Conservation (phyloP, 345 rosid genomes). For the Mallotus nudiflorus region DNA sequence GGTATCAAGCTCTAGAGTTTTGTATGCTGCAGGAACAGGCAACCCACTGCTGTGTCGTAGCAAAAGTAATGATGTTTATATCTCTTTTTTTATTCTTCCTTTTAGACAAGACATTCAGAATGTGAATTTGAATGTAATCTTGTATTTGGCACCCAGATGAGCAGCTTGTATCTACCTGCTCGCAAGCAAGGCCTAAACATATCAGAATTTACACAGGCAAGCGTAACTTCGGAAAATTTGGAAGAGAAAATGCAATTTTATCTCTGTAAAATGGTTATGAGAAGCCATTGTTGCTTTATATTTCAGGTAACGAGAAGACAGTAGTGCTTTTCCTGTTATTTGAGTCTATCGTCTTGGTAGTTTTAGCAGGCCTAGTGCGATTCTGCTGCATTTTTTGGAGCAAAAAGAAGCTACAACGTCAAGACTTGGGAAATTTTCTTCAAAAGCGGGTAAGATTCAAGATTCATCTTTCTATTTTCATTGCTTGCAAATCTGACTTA, state of each 20-base stretch:
- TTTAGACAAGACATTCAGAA: not conserved
- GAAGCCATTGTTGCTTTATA: not conserved
- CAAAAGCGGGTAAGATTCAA: slow-evolving; percentile 61
- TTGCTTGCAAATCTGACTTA: not conserved
- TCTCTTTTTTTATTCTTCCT: not conserved
- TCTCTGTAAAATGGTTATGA: not conserved
- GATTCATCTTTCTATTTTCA: no score
- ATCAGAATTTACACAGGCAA: slow-evolving; percentile 52
- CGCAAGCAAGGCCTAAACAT: slow-evolving; percentile 47
- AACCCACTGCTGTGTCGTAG: slow-evolving; percentile 60
- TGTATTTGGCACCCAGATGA: slow-evolving; percentile 38
- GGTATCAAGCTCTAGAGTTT: no score
- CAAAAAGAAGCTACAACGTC: slow-evolving; percentile 72
- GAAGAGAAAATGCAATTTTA: not conserved
- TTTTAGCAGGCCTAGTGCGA: slow-evolving; percentile 57
- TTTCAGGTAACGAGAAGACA: slow-evolving; percentile 56
- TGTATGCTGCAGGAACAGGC: slow-evolving; percentile 53
- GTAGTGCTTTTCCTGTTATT: slow-evolving; percentile 60
- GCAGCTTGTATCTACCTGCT: slow-evolving; percentile 66
- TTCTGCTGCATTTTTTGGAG: slow-evolving; percentile 86
- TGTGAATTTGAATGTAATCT: slow-evolving; percentile 1
- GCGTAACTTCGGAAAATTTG: not conserved
- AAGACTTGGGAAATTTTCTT: slow-evolving; percentile 59
- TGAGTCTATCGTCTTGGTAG: slow-evolving; percentile 56
- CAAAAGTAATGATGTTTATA: slow-evolving; percentile 30